Evolutionary conservation across 768 basidiomycete genomes (phyloP).

Genomic region (Tubosaeta sp.): DNA sequence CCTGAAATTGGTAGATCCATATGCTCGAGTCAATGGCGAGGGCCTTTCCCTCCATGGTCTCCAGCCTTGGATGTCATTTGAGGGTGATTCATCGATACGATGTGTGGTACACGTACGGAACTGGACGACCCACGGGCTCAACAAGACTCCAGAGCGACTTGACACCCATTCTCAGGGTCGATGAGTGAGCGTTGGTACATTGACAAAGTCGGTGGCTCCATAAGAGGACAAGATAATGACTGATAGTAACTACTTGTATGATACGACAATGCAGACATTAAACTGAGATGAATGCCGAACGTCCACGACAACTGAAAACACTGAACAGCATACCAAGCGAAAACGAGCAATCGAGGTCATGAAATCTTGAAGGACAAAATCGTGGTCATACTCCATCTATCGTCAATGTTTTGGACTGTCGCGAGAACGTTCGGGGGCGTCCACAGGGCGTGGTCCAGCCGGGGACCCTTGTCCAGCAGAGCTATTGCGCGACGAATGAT

Average conservation of each 20-base stretch:
- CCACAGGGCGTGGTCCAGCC: slow-evolving; percentile 31
- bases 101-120: slow-evolving; percentile 56
- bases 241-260: neutral
- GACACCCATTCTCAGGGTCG: slow-evolving; percentile 70
- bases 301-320: slow-evolving; percentile 11
- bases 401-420: slow-evolving; percentile 26
- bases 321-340: slow-evolving; percentile 14
- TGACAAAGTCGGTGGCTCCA: slow-evolving; percentile 7
- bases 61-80: slow-evolving; percentile 53
- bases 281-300: slow-evolving; percentile 13
- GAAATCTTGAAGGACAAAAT: slow-evolving; percentile 7
- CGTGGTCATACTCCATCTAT: slow-evolving; percentile 7
- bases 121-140: slow-evolving; percentile 89
- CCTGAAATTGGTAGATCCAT: slow-evolving; percentile 99
- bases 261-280: slow-evolving; percentile 18
- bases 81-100: neutral
- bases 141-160: slow-evolving; percentile 94
- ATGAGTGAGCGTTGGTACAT: neutral
- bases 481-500: slow-evolving; percentile 42
- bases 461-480: slow-evolving; percentile 57
- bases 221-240: slow-evolving; percentile 4
- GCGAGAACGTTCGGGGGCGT: slow-evolving; percentile 23
- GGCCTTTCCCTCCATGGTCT: slow-evolving; percentile 90
- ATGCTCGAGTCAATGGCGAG: slow-evolving; percentile 99
- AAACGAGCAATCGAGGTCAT: slow-evolving; percentile 10